Percentiles rank a stretch among this genome's conserved stretches.
Conservation (phyloP, 495 filamentous ascomycete genomes). For the Talaromyces ruber region DNA sequence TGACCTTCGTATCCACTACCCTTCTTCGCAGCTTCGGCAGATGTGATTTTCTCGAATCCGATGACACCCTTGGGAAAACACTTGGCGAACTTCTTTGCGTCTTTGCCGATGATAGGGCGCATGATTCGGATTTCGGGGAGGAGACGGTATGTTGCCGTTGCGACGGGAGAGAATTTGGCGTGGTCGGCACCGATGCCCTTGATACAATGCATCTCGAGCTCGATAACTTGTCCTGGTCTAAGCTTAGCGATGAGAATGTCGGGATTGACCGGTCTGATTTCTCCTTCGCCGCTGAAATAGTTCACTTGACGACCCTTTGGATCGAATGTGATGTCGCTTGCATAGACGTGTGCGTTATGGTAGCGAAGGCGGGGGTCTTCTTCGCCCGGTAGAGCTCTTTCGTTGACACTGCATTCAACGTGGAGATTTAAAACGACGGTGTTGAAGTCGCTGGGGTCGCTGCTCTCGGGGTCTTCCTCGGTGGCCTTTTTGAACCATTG, state of each 20-base stretch:
- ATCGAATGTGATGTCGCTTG: conserved; percentile 65
- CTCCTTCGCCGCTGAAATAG: conserved; percentile 56
- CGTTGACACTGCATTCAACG: conserved; percentile 69
- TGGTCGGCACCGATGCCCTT: conserved; percentile 94
- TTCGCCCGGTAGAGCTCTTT: conserved; percentile 56
- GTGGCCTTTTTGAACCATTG: conserved; percentile 60
- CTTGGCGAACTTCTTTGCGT: conserved; percentile 79
- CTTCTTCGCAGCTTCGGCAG: conserved; percentile 50
- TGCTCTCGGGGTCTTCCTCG: conserved; percentile 42
- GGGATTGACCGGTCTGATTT: conserved; percentile 70
- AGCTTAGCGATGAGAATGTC: conserved; percentile 94
- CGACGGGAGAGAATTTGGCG: conserved; percentile 95
- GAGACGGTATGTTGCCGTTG: conserved; percentile 85
- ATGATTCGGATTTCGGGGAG: conserved; percentile 78
- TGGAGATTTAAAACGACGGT: conserved; percentile 65
- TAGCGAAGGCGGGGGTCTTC: conserved; percentile 77
- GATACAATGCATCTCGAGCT: conserved; percentile 76
- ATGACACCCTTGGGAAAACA: conserved; percentile 94
- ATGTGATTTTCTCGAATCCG: conserved; percentile 61
- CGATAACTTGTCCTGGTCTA: conserved; percentile 79
- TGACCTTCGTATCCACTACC: conserved; percentile 66
- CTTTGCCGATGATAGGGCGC: conserved; percentile 71
- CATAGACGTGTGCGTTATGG: conserved; percentile 80
- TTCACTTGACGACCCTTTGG: conserved; percentile 65
- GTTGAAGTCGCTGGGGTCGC: conserved; percentile 63